Conservation (phyloP, 176 grass and related monocot species). For the Pontederia paniculata region DNA sequence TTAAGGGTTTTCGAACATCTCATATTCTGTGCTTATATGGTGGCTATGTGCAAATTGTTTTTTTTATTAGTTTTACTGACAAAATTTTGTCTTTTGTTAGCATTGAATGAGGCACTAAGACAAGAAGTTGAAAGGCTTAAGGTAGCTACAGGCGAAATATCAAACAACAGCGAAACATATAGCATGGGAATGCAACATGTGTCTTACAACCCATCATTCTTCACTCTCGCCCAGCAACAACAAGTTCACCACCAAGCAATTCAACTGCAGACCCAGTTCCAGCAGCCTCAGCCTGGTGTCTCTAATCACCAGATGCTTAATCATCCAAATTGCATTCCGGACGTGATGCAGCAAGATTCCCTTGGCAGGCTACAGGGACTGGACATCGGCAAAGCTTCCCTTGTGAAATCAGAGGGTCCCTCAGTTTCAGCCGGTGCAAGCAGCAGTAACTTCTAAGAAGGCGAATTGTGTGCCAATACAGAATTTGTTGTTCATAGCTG, state of each 20-base stretch:
- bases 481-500: too few species aligned
- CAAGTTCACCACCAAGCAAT: slow-evolving; percentile 30
- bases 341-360: slow-evolving; percentile 71
- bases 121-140: slow-evolving; percentile 88
- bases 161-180: slow-evolving; percentile 49
- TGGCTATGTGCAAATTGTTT: too few species aligned
- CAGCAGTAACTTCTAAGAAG: slow-evolving; percentile 21
- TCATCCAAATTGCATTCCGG: slow-evolving; percentile 44
- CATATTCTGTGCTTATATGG: too few species aligned
- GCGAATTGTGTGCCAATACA: too few species aligned
- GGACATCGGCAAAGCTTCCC: slow-evolving; percentile 68
- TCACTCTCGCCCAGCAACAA: slow-evolving; percentile 42
- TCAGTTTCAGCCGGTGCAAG: slow-evolving; percentile 86
- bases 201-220: slow-evolving; percentile 57
- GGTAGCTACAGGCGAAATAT: slow-evolving; percentile 73
- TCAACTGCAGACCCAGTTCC: slow-evolving; percentile 49
- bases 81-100: slow-evolving; percentile 28
- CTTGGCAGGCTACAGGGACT: slow-evolving; percentile 70
- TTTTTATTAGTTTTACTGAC: background rate
- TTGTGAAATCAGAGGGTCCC: slow-evolving; percentile 79
- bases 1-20: too few species aligned
- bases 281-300: slow-evolving; percentile 39
- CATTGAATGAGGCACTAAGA: slow-evolving; percentile 86
- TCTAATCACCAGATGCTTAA: slow-evolving; percentile 50
- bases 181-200: slow-evolving; percentile 65